Evolutionary conservation across 768 basidiomycete species (phyloP).

Genomic region (Russula emetica): DNA sequence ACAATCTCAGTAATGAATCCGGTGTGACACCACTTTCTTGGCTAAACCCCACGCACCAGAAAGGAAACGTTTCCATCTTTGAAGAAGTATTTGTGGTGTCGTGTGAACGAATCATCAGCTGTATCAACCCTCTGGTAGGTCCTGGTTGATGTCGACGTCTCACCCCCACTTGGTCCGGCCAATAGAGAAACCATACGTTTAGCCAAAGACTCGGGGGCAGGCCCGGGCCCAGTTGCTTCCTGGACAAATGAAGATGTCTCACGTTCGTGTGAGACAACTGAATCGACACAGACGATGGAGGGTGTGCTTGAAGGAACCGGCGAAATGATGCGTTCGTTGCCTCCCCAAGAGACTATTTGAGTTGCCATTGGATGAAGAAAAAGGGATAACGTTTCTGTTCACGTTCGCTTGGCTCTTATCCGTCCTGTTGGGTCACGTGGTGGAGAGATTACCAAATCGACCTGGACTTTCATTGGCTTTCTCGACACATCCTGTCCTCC

Average conservation of each 20-base stretch:
- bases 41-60: constrained; percentile 7
- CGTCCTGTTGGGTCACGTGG: too few species aligned
- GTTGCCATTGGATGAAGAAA: too few species aligned
- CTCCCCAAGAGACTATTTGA: constrained; percentile 9
- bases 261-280: neutral
- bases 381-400: too few species aligned
- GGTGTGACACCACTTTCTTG: too few species aligned
- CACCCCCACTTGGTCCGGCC: neutral
- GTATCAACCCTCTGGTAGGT: neutral
- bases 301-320: constrained; percentile 3
- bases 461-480: too few species aligned
- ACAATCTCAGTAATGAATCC: too few species aligned
- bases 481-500: too few species aligned
- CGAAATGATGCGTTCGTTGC: neutral
- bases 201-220: too few species aligned
- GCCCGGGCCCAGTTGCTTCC: neutral
- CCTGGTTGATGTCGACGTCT: neutral
- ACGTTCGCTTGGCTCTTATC: too few species aligned
- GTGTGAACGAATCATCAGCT: constrained; percentile 1
- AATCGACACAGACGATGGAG: constrained; percentile 1
- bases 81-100: constrained; percentile 19
- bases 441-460: too few species aligned
- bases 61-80: constrained; percentile 25
- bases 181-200: too few species aligned
- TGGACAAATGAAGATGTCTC: neutral